phyloP scores from a whole-genome alignment of 768 basidiomycete species.

The Kwoniella europaea region DNA sequence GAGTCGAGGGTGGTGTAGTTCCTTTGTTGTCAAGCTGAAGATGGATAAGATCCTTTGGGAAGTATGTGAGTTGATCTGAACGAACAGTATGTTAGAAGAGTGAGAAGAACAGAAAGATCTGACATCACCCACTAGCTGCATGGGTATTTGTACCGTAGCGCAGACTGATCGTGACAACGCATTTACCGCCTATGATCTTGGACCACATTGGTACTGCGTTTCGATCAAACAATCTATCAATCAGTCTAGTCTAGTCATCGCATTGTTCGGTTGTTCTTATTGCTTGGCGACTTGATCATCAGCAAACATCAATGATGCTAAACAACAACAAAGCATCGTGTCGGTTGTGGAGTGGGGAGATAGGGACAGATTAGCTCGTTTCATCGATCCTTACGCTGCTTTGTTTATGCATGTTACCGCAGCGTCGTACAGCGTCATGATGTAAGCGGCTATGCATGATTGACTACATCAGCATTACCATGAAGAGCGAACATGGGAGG shows the following conservation, averaged over 20 bases:
- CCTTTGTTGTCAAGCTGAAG: not conserved
- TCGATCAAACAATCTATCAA: not conserved
- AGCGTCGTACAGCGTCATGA: not conserved
- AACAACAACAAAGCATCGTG: not conserved
- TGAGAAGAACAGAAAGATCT: not conserved
- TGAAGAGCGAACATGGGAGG: not conserved
- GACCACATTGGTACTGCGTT: not conserved
- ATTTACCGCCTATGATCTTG: not conserved
- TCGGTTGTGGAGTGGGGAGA: not conserved
- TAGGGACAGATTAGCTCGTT: conserved; percentile 5
- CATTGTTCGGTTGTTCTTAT: not conserved
- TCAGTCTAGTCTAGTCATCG: not conserved
- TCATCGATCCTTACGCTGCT: not conserved
- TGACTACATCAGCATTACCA: not conserved
- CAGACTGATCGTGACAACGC: not conserved
- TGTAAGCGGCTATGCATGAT: not conserved
- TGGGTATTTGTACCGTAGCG: not conserved
- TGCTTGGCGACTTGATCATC: not conserved
- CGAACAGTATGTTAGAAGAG: not conserved
- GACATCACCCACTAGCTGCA: not conserved
- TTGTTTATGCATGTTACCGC: conserved; percentile 3
- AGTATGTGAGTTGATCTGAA: not conserved
- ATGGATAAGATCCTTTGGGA: not conserved
- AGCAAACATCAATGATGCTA: not conserved
- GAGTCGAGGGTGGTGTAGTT: not conserved